Evolutionary conservation across 371 early-diverging fungal genomes (phyloP), one percentile per base, ranked within the genome.

Genomic region (Mortierella sp.): DNA sequence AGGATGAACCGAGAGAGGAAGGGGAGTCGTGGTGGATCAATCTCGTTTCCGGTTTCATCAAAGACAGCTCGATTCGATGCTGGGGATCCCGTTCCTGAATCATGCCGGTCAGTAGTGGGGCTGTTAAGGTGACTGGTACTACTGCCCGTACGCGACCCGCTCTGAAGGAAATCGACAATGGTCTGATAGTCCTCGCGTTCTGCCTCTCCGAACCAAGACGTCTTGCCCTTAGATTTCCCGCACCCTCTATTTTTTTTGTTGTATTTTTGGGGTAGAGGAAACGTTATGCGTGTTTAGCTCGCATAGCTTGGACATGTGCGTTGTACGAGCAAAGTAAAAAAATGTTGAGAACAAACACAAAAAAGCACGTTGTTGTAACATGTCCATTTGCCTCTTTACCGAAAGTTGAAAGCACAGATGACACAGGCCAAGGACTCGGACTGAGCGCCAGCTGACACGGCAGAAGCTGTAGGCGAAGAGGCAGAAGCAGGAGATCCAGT

Each of bases 121-220:
- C n/a, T 73, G 34, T 72, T 50, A 21, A 75, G 50, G 19, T 80
- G 77, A 13, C 54, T 74, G 31, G 34, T 57, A 9, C 73, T 74
- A 24, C 26, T 71, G 34, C 73, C 54, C 3, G 76, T 45, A 19
- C 63, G 74, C 13, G 80, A 72, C 24, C 87, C 80, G 14, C 87
- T 86, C 74, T 86, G 74, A 6, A 91, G 26, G 77, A 88, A 84
- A 44, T 91, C 86, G 11, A 92, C 74, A 2, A 91, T 88, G 2
- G 91, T 88, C 60, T 88, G 80, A 70, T 93, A 93, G 72, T 93
- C 92, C 16, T 89, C 89, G 58, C 91, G 87, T 74, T 93, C 93
- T 7, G 91, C 88, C 75, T 91, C 90, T 19, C 90, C 93, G 11
- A 91, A 90, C 92, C 92, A 93, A 34, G 92, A 92, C 0, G 93